Evolutionary conservation across 495 filamentous ascomycete genomes (phyloP).

Genomic region (Aspergillus sclerotiicarbonarius): DNA sequence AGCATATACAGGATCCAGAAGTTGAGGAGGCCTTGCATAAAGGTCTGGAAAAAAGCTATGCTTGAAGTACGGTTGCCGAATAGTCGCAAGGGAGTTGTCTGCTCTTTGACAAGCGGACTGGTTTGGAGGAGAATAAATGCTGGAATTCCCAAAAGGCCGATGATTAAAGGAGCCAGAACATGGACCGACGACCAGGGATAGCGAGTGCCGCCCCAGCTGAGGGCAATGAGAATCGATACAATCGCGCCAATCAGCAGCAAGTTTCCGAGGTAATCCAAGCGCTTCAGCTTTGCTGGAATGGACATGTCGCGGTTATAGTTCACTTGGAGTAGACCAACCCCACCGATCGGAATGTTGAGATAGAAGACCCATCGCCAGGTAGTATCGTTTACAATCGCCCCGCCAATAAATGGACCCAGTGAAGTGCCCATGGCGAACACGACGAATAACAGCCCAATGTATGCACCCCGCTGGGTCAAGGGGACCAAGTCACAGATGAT

Average conservation of each 20-base stretch:
- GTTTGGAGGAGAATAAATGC: conserved; percentile 15
- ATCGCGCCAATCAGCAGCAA: conserved; percentile 44
- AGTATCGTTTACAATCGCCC: conserved; percentile 55
- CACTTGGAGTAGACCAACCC: conserved; percentile 18
- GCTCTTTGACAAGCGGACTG: conserved; percentile 10
- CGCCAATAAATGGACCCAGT: conserved; percentile 71
- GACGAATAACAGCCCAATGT: conserved; percentile 53
- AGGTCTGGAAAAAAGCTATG: conserved; percentile 21
- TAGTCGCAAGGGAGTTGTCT: conserved; percentile 17
- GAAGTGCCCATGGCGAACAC: conserved; percentile 65
- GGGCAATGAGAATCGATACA: conserved; percentile 44
- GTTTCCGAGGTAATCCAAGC: conserved; percentile 52
- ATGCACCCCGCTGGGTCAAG: conserved; percentile 47
- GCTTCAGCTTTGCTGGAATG: conserved; percentile 26
- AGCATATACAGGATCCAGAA: conserved; percentile 46
- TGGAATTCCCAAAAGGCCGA: conserved; percentile 21
- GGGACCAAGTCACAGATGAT: conserved; percentile 72
- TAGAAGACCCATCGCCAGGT: conserved; percentile 23
- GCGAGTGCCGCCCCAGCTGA: conserved; percentile 50
- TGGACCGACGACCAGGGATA: conserved; percentile 50
- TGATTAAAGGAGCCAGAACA: conserved; percentile 35
- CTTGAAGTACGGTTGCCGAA: conserved; percentile 23
- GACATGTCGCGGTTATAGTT: conserved; percentile 21
- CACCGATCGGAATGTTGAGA: conserved; percentile 3
- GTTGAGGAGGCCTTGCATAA: conserved; percentile 17